Conservation (phyloP, 2,329 filamentous ascomycete genomes). For the Diplodia seriata region DNA sequence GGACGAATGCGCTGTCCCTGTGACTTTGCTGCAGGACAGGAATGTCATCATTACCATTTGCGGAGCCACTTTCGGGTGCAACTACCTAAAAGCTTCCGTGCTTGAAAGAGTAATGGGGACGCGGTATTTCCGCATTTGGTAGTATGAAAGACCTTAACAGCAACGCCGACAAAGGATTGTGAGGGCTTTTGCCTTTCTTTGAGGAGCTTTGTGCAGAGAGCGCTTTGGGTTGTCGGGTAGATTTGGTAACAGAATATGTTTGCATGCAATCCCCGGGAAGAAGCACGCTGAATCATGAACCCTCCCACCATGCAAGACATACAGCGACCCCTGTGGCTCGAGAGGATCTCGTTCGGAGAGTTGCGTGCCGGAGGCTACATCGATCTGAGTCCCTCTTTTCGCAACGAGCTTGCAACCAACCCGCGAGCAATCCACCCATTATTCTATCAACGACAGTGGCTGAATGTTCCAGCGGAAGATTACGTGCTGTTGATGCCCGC, state of each 20-base stretch:
- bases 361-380: constrained; percentile 28
- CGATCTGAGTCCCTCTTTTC: not conserved
- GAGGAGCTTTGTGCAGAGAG: not conserved
- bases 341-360: constrained; percentile 20
- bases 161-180: constrained; percentile 1
- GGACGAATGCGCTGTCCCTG: not conserved
- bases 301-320: not conserved
- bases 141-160: not conserved
- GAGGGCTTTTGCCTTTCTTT: not conserved
- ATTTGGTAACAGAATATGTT: not conserved
- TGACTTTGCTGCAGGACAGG: constrained; percentile 3
- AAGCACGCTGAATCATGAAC: not conserved
- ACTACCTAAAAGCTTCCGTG: not conserved
- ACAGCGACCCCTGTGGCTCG: constrained; percentile 19
- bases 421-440: constrained; percentile 6
- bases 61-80: not conserved
- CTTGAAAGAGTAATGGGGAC: not conserved
- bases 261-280: not conserved
- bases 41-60: not conserved
- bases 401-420: not conserved
- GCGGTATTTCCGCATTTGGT: constrained; percentile 3
- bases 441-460: constrained; percentile 1
- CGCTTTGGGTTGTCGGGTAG: not conserved
- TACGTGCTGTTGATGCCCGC: not conserved
- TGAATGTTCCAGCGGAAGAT: not conserved